A percentile compares a stretch with the other conserved stretches of the same genome.
Conservation (phyloP, 345 rosid species). For the Adansonia digitata region DNA sequence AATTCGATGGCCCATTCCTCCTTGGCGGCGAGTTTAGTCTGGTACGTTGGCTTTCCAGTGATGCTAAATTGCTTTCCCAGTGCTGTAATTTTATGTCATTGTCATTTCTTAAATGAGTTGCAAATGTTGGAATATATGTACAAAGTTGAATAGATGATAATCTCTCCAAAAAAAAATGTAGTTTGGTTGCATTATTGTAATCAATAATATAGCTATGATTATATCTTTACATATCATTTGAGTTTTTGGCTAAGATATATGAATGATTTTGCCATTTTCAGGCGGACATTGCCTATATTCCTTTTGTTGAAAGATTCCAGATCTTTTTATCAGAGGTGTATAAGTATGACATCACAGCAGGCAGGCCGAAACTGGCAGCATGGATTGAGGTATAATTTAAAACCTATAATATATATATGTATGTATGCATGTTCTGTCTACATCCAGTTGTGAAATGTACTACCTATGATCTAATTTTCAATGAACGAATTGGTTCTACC, state of each 20-base stretch:
- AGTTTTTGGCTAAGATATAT: not conserved
- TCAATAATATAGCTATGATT: not conserved
- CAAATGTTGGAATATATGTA: not conserved
- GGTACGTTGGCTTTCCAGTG: constrained; percentile 34
- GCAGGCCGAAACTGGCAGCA: constrained; percentile 67
- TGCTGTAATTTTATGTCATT: constrained; percentile 6
- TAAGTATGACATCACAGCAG: constrained; percentile 52
- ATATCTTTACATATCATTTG: not conserved
- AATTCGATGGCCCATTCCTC: constrained; percentile 78
- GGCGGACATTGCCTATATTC: constrained; percentile 74
- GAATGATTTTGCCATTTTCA: constrained; percentile 18
- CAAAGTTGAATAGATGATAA: not conserved
- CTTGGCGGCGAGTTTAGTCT: constrained; percentile 74
- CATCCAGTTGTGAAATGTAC: not conserved
- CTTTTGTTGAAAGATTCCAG: constrained; percentile 64
- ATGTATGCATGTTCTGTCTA: not conserved
- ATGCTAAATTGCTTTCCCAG: not conserved
- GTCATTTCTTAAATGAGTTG: too few species aligned
- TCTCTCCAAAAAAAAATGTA: not conserved
- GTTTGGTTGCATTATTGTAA: not conserved
- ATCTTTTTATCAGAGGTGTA: constrained; percentile 42
- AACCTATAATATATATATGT: not conserved
- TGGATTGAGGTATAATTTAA: constrained; percentile 62
- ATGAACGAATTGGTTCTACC: not conserved
- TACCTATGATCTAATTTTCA: not conserved